phyloP scores from a whole-genome alignment of 495 filamentous ascomycete species.

The Neurospora africana region DNA sequence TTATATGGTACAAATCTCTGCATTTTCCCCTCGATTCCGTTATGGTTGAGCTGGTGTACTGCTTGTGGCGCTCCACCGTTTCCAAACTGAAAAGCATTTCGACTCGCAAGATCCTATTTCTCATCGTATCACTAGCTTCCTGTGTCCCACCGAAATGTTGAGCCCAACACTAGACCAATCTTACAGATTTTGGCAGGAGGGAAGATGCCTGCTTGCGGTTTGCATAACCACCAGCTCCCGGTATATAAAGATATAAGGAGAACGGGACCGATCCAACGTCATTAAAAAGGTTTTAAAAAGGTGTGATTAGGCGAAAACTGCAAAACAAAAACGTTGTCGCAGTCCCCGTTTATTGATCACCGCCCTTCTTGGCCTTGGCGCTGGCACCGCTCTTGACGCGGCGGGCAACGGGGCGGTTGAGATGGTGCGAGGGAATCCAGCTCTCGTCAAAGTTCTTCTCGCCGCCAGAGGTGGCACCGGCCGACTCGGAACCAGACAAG shows the following conservation, averaged over 20 bases:
- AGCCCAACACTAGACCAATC: conserved; percentile 4
- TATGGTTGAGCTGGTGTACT: background rate
- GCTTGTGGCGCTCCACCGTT: background rate
- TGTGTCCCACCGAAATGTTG: background rate
- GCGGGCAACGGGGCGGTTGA: conserved; percentile 74
- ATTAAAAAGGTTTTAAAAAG: background rate
- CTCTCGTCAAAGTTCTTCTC: conserved; percentile 79
- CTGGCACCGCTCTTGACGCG: conserved; percentile 64
- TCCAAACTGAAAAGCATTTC: background rate
- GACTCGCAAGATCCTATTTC: background rate
- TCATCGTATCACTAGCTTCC: background rate
- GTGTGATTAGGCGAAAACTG: conserved; percentile 1
- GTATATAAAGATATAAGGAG: background rate
- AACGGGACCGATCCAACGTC: background rate
- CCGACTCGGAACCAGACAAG: conserved; percentile 57
- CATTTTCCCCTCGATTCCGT: background rate
- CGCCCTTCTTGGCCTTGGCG: conserved; percentile 41
- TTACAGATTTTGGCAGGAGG: background rate
- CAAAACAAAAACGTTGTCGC: background rate
- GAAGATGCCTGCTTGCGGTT: background rate
- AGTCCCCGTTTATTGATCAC: background rate
- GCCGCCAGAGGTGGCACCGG: conserved; percentile 53
- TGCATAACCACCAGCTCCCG: background rate
- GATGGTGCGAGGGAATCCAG: conserved; percentile 90
- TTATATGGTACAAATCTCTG: background rate